A percentile compares a stretch with the other conserved stretches of the same genome.
Conservation (phyloP, 2,329 filamentous ascomycete species). For the Microsporum ferrugineum region DNA sequence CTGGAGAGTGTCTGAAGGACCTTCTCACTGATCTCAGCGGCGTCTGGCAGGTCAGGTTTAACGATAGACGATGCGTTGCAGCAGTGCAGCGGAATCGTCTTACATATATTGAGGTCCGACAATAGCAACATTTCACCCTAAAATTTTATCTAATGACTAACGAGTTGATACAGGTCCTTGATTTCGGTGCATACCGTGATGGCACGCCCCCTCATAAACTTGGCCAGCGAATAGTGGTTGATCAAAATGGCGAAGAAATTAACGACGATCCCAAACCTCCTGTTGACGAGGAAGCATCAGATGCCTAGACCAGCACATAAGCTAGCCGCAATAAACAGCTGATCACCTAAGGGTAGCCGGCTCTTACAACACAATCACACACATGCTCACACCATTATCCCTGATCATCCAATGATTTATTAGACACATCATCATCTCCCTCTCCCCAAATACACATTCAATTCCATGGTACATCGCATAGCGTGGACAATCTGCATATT, state of each 20-base stretch:
- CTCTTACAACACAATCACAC: neutral
- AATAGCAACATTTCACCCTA: neutral
- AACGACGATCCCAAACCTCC: constrained; percentile 17
- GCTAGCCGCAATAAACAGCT: neutral
- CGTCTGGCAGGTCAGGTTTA: constrained; percentile 99
- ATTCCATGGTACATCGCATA: constrained; percentile 2
- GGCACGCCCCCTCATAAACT: constrained; percentile 66
- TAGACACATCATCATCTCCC: constrained; percentile 5
- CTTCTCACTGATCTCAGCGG: constrained; percentile 84
- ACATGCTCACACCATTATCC: neutral
- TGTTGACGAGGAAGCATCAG: neutral
- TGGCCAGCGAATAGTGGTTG: constrained; percentile 58
- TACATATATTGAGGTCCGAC: constrained; percentile 85
- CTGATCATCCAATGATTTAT: neutral
- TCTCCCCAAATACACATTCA: constrained; percentile 13
- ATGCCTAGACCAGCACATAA: neutral
- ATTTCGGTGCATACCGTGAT: constrained; percentile 89
- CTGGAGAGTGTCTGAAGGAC: constrained; percentile 84
- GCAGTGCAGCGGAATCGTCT: constrained; percentile 85
- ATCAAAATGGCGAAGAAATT: constrained; percentile 31
- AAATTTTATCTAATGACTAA: neutral
- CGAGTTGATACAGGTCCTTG: constrained; percentile 59
- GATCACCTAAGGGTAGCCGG: neutral
- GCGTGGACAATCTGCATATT: constrained; percentile 2
- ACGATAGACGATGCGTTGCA: constrained; percentile 86